Conservation (phyloP, 257 asterid genomes). For the Solanum ossicruentum region DNA sequence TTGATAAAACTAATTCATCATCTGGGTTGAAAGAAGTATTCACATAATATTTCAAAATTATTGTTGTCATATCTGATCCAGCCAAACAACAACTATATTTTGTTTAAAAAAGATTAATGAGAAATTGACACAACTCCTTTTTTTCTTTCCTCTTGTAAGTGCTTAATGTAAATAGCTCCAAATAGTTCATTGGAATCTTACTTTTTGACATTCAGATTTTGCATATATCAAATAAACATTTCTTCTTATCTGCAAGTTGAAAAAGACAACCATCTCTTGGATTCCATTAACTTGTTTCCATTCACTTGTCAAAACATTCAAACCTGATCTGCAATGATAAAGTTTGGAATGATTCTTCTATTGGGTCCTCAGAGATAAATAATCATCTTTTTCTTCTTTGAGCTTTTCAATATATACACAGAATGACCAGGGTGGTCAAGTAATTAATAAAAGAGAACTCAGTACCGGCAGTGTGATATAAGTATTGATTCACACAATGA, state of each 20-base stretch:
- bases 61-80: not conserved
- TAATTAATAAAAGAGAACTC: no score
- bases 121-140: not conserved
- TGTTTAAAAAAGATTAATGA: not conserved
- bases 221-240: not conserved
- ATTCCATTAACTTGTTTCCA: slow-evolving; percentile 1
- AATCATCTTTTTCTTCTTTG: not conserved
- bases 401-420: not conserved
- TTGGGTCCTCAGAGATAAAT: slow-evolving; percentile 2
- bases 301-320: not conserved
- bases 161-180: not conserved
- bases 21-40: no score
- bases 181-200: not conserved
- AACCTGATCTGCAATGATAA: not conserved
- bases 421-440: not conserved
- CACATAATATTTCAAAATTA: no score
- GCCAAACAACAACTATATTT: not conserved
- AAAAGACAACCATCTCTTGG: slow-evolving; percentile 9
- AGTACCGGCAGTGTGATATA: no score
- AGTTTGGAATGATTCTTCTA: not conserved
- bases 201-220: not conserved
- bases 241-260: not conserved
- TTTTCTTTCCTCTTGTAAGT: not conserved
- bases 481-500: not conserved
- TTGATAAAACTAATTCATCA: no score